Conservation (phyloP, 1,139 yeast genomes). For the Saccharomyces pastorianus region DNA sequence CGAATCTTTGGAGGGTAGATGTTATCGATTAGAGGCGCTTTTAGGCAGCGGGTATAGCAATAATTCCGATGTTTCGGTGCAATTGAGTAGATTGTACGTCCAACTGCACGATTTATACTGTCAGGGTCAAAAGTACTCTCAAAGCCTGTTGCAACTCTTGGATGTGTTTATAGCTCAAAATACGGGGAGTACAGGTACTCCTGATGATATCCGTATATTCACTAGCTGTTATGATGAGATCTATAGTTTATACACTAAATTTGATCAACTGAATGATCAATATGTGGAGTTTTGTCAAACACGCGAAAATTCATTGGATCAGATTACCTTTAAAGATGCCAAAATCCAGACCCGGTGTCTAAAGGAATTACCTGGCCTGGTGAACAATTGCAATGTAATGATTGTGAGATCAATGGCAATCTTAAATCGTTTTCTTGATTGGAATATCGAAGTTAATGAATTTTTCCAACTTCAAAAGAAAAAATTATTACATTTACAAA, state of each 20-base stretch:
- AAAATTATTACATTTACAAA: neutral
- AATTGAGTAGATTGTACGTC: neutral
- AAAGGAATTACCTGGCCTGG: neutral
- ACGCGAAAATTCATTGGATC: neutral
- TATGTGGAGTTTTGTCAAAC: neutral
- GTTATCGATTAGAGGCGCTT: neutral
- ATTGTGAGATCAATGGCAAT: conserved; percentile 5
- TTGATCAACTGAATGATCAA: neutral
- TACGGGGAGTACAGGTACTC: neutral
- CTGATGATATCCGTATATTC: neutral
- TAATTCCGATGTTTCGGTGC: neutral
- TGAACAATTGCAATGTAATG: neutral
- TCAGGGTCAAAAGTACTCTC: neutral
- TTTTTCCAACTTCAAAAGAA: conserved; percentile 3
- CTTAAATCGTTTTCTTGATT: conserved; percentile 8
- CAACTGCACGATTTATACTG: neutral
- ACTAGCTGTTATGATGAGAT: neutral
- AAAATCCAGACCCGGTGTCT: neutral
- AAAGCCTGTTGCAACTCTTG: neutral
- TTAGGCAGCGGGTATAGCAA: neutral
- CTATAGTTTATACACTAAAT: neutral
- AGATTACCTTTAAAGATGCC: neutral
- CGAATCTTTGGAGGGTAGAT: neutral
- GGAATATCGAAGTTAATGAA: conserved; percentile 9
- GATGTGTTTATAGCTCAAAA: neutral